These are phyloP conservation scores for Agrocybe pediades DNA, from an alignment of 768 basidiomycete species.

Conservation along the genomic window DNA sequence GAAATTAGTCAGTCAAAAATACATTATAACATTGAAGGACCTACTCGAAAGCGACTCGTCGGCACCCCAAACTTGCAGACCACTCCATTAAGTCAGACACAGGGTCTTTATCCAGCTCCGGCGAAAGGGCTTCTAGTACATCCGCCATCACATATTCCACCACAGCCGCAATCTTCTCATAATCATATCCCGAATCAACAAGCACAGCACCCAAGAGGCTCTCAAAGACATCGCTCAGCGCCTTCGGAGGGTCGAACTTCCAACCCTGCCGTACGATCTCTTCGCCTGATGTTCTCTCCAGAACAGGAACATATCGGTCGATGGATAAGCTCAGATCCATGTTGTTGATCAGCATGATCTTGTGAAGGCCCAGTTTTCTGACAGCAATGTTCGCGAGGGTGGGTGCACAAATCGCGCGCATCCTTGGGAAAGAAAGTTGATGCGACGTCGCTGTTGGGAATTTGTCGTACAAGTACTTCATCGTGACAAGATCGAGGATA, in stretches of 20 bases:
- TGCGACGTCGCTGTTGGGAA: slow-evolving; percentile 76
- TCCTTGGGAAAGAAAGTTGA: slow-evolving; percentile 70
- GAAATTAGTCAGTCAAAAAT: not conserved
- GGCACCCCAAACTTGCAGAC: slow-evolving; percentile 61
- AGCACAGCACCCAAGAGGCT: slow-evolving; percentile 83
- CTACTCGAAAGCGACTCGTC: slow-evolving; percentile 32
- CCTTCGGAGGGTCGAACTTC: slow-evolving; percentile 87
- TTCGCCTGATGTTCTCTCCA: slow-evolving; percentile 54
- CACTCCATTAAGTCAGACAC: slow-evolving; percentile 72
- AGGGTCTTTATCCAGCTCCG: slow-evolving; percentile 68
- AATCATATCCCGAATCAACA: slow-evolving; percentile 76
- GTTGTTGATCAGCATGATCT: slow-evolving; percentile 68
- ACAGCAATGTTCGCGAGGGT: slow-evolving; percentile 74
- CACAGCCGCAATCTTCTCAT: slow-evolving; percentile 64
- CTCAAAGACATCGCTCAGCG: slow-evolving; percentile 82
- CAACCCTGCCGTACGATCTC: slow-evolving; percentile 72
- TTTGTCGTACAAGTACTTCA: slow-evolving; percentile 68
- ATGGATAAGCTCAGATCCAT: slow-evolving; percentile 69
- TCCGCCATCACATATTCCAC: slow-evolving; percentile 68
- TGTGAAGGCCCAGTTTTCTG: slow-evolving; percentile 65
- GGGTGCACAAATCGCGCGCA: slow-evolving; percentile 72
- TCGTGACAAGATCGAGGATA: slow-evolving; percentile 70
- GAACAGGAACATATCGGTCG: slow-evolving; percentile 55
- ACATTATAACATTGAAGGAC: not conserved
- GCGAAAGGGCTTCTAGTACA: slow-evolving; percentile 59